phyloP scores from a whole-genome alignment of 78 protist genomes.

The Creolimax fragrantissima region DNA sequence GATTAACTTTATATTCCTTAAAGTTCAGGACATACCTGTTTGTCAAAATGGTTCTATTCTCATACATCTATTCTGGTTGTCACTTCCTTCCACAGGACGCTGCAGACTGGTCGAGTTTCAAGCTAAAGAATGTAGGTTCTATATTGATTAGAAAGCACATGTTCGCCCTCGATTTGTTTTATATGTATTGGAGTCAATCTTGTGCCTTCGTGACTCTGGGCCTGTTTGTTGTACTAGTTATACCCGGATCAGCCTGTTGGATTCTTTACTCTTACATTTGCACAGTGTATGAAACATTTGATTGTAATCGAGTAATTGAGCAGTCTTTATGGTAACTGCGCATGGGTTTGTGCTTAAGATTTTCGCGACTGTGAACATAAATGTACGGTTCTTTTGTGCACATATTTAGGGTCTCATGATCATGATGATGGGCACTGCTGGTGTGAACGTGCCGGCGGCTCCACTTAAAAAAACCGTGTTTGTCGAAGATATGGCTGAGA shows the following conservation, averaged over 20 bases:
- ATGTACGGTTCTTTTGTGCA: neutral
- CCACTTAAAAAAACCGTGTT: neutral
- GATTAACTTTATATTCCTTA: neutral
- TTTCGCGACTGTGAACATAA: neutral
- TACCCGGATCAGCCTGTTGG: too few relatives aligned
- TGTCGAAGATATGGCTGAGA: conserved; percentile 48
- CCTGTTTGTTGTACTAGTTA: too few relatives aligned
- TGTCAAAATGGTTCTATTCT: neutral
- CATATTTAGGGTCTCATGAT: conserved; percentile 37
- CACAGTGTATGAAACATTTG: too few relatives aligned
- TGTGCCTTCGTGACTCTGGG: too few relatives aligned
- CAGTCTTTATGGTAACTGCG: neutral
- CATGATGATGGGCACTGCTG: conserved; percentile 63
- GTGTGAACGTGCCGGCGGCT: neutral
- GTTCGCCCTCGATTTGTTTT: too few relatives aligned
- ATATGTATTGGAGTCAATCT: neutral
- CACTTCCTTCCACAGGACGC: conserved; percentile 61
- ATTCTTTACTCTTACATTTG: too few relatives aligned
- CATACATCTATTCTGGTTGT: neutral
- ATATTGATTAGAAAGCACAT: too few relatives aligned
- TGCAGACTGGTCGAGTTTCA: conserved; percentile 27
- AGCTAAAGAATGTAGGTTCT: conserved; percentile 23
- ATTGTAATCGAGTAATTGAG: neutral
- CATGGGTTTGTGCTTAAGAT: too few relatives aligned
- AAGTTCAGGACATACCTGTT: neutral